phyloP scores from a whole-genome alignment of 768 basidiomycete genomes.

The Termitomyces sp. region DNA sequence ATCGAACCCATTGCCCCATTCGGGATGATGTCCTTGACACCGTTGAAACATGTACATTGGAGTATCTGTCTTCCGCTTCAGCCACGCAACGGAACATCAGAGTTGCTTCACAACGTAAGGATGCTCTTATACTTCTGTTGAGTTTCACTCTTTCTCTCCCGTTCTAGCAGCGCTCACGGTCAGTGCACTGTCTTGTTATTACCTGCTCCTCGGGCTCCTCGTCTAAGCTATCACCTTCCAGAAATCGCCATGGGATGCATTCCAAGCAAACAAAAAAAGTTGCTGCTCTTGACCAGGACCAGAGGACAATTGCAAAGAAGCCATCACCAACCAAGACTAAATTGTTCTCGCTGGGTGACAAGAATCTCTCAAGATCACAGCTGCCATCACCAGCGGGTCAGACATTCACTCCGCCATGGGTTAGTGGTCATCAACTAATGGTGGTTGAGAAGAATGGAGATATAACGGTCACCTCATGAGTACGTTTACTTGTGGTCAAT shows the following conservation, averaged over 20 bases:
- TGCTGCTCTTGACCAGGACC: neutral
- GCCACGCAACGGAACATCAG: neutral
- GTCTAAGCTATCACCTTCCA: neutral
- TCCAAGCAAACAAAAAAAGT: slow-evolving; percentile 35
- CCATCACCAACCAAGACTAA: slow-evolving; percentile 6
- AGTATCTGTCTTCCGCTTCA: neutral
- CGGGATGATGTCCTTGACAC: no score
- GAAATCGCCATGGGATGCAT: slow-evolving; percentile 38
- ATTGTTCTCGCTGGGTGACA: slow-evolving; percentile 8
- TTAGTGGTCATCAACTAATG: slow-evolving; percentile 10
- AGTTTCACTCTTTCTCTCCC: neutral
- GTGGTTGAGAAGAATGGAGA: slow-evolving; percentile 10
- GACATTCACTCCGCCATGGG: slow-evolving; percentile 8
- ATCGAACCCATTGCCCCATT: neutral
- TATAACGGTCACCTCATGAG: neutral
- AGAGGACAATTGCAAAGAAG: neutral
- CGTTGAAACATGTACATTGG: no score
- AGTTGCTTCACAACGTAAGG: neutral
- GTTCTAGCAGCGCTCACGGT: neutral
- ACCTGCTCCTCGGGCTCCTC: neutral
- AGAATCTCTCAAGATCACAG: slow-evolving; percentile 2
- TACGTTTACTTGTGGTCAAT: neutral
- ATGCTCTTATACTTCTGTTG: neutral
- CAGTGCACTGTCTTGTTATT: neutral
- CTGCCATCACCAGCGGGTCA: slow-evolving; percentile 9